These are phyloP conservation scores for Rhodotorula sp. DNA, from an alignment of 1,284 basidiomycete species.

Conservation along the genomic window DNA sequence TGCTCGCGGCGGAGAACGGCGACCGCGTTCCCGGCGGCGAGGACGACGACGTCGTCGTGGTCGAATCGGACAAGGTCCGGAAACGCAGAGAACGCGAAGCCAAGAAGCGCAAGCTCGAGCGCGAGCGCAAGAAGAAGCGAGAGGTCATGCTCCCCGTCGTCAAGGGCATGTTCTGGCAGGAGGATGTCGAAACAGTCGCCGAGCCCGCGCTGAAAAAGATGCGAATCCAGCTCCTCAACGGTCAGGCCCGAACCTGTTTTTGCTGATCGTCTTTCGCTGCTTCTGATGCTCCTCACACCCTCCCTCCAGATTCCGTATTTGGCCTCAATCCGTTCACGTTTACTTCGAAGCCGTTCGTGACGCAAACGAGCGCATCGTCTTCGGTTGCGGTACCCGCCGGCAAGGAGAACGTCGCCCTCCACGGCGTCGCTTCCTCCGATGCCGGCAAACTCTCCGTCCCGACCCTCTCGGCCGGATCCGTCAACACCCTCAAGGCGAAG, in stretches of 20 bases:
- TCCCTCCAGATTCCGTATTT: slow-evolving; percentile 62
- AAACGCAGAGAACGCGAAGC: slow-evolving; percentile 52
- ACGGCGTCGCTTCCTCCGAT: background rate
- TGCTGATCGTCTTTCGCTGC: background rate
- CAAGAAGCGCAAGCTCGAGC: slow-evolving; percentile 36
- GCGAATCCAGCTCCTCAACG: slow-evolving; percentile 72
- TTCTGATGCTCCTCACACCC: slow-evolving; percentile 1
- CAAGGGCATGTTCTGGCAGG: slow-evolving; percentile 75
- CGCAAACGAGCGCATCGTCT: background rate
- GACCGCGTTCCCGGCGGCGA: slow-evolving; percentile 44
- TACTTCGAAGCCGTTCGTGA: slow-evolving; percentile 55
- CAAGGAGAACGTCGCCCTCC: slow-evolving; percentile 24
- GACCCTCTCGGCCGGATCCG: background rate
- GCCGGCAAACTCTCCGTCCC: background rate
- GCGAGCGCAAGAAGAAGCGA: slow-evolving; percentile 34
- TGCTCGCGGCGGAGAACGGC: slow-evolving; percentile 51
- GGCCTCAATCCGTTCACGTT: slow-evolving; percentile 75
- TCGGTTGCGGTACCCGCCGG: slow-evolving; percentile 1
- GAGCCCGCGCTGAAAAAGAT: slow-evolving; percentile 66
- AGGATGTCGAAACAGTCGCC: slow-evolving; percentile 59
- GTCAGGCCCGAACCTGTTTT: slow-evolving; percentile 51
- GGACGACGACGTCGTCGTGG: slow-evolving; percentile 63
- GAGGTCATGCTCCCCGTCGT: slow-evolving; percentile 67
- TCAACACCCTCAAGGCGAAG: slow-evolving; percentile 16
- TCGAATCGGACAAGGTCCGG: slow-evolving; percentile 52